These are phyloP conservation scores for Tieghemostelium lacteum DNA, from an alignment of 78 protist species.

Conservation along the genomic window DNA sequence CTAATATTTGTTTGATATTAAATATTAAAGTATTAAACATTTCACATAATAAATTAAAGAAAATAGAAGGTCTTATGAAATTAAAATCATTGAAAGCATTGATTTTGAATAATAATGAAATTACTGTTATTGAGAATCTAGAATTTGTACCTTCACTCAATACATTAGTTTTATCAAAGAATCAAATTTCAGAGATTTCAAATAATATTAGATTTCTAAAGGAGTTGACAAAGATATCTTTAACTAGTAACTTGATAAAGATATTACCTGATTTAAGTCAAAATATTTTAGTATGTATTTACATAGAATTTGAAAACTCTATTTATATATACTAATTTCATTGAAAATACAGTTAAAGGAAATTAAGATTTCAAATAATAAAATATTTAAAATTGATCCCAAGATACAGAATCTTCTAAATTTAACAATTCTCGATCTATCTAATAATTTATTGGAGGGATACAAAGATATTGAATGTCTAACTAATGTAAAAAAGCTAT, in stretches of 20 bases:
- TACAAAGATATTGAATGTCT: slow-evolving; percentile 47
- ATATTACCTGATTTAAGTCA: slow-evolving; percentile 23
- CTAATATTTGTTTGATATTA: too few species aligned
- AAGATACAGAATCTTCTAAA: slow-evolving; percentile 1
- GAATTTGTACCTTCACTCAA: slow-evolving; percentile 30
- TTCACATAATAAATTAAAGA: slow-evolving; percentile 47
- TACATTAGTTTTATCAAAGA: slow-evolving; percentile 55
- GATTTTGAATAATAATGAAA: slow-evolving; percentile 57
- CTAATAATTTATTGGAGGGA: slow-evolving; percentile 5
- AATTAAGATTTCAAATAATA: slow-evolving; percentile 46
- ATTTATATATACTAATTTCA: background rate
- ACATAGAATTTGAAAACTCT: too few species aligned
- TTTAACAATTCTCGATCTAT: slow-evolving; percentile 30
- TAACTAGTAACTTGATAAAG: slow-evolving; percentile 31
- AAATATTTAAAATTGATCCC: slow-evolving; percentile 29
- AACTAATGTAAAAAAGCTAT: slow-evolving; percentile 21
- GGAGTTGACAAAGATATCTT: slow-evolving; percentile 42
- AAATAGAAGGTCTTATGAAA: slow-evolving; percentile 42
- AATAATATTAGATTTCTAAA: slow-evolving; percentile 12
- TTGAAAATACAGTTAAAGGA: slow-evolving; percentile 19
- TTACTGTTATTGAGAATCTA: slow-evolving; percentile 41
- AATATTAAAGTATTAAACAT: slow-evolving; percentile 57
- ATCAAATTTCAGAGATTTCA: slow-evolving; percentile 22
- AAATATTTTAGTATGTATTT: background rate
- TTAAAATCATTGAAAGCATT: slow-evolving; percentile 21